Conservation (phyloP, 164 flowering plant species). For the Tetrastigma voinierianum region DNA sequence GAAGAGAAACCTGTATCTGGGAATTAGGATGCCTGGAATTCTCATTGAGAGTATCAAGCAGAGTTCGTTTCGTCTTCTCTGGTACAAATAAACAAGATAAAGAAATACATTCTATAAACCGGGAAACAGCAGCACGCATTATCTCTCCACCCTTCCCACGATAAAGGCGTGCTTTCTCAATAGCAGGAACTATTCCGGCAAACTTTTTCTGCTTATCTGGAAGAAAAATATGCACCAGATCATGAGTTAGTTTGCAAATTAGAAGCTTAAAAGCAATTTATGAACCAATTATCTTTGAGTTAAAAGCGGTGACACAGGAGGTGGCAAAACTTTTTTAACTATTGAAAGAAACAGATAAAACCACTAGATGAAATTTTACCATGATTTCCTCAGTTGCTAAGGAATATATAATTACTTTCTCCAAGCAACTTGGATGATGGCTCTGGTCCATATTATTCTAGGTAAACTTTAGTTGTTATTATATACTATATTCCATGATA, state of each 20-base stretch:
- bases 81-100: slow-evolving; percentile 43
- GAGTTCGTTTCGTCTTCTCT: slow-evolving; percentile 54
- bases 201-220: slow-evolving; percentile 71
- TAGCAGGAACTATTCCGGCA: slow-evolving; percentile 85
- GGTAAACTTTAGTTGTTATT: too few species aligned
- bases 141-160: slow-evolving; percentile 99
- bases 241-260: neutral
- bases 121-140: slow-evolving; percentile 93
- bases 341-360: too few species aligned
- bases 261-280: neutral
- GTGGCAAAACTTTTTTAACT: too few species aligned
- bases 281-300: too few species aligned
- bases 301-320: too few species aligned
- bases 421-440: too few species aligned
- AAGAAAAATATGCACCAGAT: neutral
- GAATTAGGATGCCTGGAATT: slow-evolving; percentile 94
- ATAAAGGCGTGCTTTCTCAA: slow-evolving; percentile 96
- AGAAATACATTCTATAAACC: slow-evolving; percentile 78
- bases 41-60: slow-evolving; percentile 81
- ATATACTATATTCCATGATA: too few species aligned
- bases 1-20: slow-evolving; percentile 71
- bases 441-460: too few species aligned
- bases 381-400: too few species aligned
- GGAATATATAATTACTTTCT: too few species aligned
- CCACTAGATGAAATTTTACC: too few species aligned